Base-by-base conservation (phyloP, 257 asterid genomes). In the Fraxinus cuspidata region DNA sequence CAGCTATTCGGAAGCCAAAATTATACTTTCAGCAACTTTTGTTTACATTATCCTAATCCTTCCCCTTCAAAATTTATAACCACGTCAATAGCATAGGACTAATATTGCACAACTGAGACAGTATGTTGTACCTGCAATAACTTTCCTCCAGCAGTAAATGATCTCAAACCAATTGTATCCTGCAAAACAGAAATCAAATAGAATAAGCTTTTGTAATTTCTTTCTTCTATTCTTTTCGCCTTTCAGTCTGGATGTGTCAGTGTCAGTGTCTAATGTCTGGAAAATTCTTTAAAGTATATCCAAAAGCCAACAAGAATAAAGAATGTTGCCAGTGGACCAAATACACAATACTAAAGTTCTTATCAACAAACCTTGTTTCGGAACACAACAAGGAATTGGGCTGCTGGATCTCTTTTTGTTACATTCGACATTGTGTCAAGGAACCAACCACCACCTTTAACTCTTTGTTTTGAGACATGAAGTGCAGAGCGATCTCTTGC, bases 81-180 rank as follows among this genome's bases (percentile, higher is more conserved):
- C 74, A 9, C 60, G 60, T 5, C 15, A 72, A 81, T 56, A 71
- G 58, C 31, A 76, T 42, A 23, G 47, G 60, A 77, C 42, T 51
- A 71, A 44, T 9, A 68, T 40, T 37, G 72, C 70, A 70, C 29
- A 68, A 66, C 64, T 34, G 40, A 23, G 31, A 44, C 44, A 19
- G 73, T 18, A 75, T 82, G 69, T 28, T 78, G 74, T 84, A 94
- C 99, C 98, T 96, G 99, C 73, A 96, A 83, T 80, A 94, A 82
- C 88, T 96, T 96, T 72, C 99, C 99, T 35, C 98, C 99, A 87
- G 99, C 98, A 75, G 99, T 94, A 81, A 96, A 89, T 74, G 99
- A 96, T 87, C 99, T 87, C 80, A 94, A 85, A 80, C 99, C 99
- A 81, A 96, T 89, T 37, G 97, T 86, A 84, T 94, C 98, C 99